Evolutionary conservation across 2,329 filamentous ascomycete genomes (phyloP).

Genomic region (Sporothrix luriei): DNA sequence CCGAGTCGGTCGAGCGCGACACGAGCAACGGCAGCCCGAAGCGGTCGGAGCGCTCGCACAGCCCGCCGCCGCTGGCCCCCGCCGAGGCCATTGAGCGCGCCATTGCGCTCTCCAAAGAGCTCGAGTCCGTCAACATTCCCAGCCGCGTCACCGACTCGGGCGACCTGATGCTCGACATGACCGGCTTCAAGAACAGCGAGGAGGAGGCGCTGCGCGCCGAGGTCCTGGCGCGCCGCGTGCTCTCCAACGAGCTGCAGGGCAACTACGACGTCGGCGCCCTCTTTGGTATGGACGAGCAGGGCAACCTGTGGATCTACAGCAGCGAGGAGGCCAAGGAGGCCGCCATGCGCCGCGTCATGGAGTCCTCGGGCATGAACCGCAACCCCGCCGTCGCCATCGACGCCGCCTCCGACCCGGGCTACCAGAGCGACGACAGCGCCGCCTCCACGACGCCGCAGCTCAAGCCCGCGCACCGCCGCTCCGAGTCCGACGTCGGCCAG

Average conservation of each 20-base stretch:
- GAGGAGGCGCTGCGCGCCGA: conserved; percentile 90
- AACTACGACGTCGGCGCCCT: conserved; percentile 95
- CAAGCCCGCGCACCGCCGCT: conserved; percentile 57
- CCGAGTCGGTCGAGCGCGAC: conserved; percentile 42
- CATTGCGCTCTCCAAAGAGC: conserved; percentile 78
- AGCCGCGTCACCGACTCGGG: conserved; percentile 89
- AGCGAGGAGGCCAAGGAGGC: conserved; percentile 94
- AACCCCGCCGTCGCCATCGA: conserved; percentile 66
- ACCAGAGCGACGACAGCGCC: conserved; percentile 85
- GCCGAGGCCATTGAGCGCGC: conserved; percentile 82
- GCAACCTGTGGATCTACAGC: conserved; percentile 99
- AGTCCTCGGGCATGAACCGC: conserved; percentile 54
- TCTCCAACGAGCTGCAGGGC: conserved; percentile 89
- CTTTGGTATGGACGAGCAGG: conserved; percentile 91
- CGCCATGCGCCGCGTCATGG: conserved; percentile 68
- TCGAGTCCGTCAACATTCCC: conserved; percentile 88
- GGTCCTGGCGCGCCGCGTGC: conserved; percentile 86
- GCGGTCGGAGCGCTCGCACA: conserved; percentile 66
- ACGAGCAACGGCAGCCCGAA: conserved; percentile 34
- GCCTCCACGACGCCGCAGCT: conserved; percentile 47
- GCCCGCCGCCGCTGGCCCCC: conserved; percentile 71
- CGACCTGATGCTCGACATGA: conserved; percentile 98
- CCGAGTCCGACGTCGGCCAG: conserved; percentile 67
- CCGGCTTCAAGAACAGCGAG: conserved; percentile 90
- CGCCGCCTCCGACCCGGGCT: conserved; percentile 87